Evolutionary conservation across 805 yeast species (phyloP).

Genomic region (Isabelozyma heimii): DNA sequence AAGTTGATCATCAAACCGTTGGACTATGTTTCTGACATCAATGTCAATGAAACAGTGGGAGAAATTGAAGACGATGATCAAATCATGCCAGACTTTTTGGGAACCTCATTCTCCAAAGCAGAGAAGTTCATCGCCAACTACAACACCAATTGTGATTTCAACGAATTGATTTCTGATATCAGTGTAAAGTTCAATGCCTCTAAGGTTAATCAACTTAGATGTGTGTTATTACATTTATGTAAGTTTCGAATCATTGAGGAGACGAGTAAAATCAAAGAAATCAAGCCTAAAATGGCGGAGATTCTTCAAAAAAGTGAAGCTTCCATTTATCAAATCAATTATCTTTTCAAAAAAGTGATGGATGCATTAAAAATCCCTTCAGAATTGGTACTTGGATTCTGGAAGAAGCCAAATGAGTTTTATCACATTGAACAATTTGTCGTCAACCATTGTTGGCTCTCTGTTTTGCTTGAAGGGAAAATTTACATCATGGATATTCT

Average conservation of each 20-base stretch:
- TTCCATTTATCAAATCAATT: conserved; percentile 69
- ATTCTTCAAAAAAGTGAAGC: conserved; percentile 51
- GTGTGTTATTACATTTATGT: conserved; percentile 67
- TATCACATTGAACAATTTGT: conserved; percentile 50
- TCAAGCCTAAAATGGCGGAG: conserved; percentile 40
- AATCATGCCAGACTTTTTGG: conserved; percentile 10
- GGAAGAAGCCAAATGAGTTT: conserved; percentile 71
- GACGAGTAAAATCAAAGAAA: conserved; percentile 31
- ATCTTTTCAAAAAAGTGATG: conserved; percentile 71
- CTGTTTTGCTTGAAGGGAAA: conserved; percentile 70
- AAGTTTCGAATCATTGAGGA: conserved; percentile 49
- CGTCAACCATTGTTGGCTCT: conserved; percentile 86
- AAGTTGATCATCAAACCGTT: conserved; percentile 40
- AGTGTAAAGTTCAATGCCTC: conserved; percentile 36
- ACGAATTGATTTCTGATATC: conserved; percentile 41
- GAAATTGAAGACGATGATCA: conserved; percentile 11
- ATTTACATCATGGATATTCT: conserved; percentile 74
- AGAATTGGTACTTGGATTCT: conserved; percentile 77
- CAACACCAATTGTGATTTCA: conserved; percentile 27
- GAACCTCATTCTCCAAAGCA: conserved; percentile 18
- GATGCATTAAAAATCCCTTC: conserved; percentile 67
- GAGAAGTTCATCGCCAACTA: conserved; percentile 33
- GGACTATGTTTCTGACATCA: conserved; percentile 40
- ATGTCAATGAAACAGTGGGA: conserved; percentile 33
- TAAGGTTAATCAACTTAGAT: conserved; percentile 54